These are phyloP conservation scores for Penicillium sp. DNA, from an alignment of 2,329 filamentous ascomycete genomes.

Conservation along the genomic window DNA sequence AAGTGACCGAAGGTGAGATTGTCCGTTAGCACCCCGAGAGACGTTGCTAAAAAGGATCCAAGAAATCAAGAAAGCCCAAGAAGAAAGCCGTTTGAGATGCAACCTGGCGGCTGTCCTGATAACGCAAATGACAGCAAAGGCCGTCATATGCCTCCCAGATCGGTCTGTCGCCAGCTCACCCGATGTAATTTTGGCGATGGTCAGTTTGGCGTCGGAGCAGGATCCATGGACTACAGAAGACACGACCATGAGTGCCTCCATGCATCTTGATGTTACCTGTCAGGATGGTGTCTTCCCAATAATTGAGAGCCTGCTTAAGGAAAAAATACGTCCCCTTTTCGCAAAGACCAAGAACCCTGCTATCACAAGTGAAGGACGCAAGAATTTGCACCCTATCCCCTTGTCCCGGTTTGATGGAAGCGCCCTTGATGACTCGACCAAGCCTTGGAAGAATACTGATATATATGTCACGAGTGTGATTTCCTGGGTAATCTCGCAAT, in stretches of 20 bases:
- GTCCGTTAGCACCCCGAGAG: constrained; percentile 4
- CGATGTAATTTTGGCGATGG: constrained; percentile 33
- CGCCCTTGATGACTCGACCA: constrained; percentile 35
- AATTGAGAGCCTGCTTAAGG: constrained; percentile 28
- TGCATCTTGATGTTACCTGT: constrained; percentile 3
- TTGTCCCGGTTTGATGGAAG: constrained; percentile 37
- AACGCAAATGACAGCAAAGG: constrained; percentile 10
- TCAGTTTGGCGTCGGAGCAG: constrained; percentile 31
- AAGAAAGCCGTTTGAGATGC: too few relatives aligned
- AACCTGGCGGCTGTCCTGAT: constrained; percentile 30
- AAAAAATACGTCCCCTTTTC: constrained; percentile 43
- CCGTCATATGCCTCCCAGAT: background rate
- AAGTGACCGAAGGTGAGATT: constrained; percentile 15
- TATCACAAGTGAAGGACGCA: constrained; percentile 45
- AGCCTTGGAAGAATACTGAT: constrained; percentile 40
- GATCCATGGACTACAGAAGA: constrained; percentile 38
- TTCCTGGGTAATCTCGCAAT: constrained; percentile 37
- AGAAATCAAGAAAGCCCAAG: constrained; percentile 24
- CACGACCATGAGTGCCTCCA: constrained; percentile 12
- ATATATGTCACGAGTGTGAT: constrained; percentile 38
- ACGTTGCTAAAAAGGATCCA: background rate
- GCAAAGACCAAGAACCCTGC: constrained; percentile 41
- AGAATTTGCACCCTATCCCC: constrained; percentile 42
- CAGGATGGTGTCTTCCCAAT: constrained; percentile 9
- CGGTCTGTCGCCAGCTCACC: background rate